Percentiles rank a stretch among this genome's conserved stretches.
These are phyloP conservation scores for Globisporangium megalacanthum DNA, from an alignment of 352 stramenopile genomes.

Conservation along the genomic window DNA sequence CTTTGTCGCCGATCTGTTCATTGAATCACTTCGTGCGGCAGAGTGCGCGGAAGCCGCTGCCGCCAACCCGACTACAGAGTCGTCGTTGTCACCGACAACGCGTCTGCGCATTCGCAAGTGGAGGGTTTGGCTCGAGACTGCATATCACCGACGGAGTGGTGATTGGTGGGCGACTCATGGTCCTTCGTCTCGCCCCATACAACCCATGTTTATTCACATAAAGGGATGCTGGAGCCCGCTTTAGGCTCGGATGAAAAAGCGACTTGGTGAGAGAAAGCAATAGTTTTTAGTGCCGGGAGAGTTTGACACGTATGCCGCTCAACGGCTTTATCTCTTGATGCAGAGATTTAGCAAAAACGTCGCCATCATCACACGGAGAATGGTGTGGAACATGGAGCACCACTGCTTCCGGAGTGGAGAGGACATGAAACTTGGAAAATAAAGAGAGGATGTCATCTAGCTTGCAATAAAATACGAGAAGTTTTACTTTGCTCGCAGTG, in stretches of 20 bases:
- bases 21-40: no score
- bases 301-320: background rate
- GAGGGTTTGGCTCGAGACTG: background rate
- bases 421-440: background rate
- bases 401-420: background rate
- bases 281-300: background rate
- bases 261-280: background rate
- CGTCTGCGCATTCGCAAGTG: background rate
- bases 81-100: no score
- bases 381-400: background rate
- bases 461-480: no score
- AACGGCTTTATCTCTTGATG: no score
- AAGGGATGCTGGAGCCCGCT: background rate
- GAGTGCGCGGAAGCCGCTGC: no score
- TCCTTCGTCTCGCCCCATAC: background rate
- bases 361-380: background rate
- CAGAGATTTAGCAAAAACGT: background rate
- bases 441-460: background rate
- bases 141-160: background rate
- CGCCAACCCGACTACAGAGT: no score
- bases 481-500: no score
- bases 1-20: background rate
- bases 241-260: background rate
- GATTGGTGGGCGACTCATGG: background rate
- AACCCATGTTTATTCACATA: background rate